Base-by-base conservation (phyloP, 306 rosid species). In the Sesbania bispinosa region DNA sequence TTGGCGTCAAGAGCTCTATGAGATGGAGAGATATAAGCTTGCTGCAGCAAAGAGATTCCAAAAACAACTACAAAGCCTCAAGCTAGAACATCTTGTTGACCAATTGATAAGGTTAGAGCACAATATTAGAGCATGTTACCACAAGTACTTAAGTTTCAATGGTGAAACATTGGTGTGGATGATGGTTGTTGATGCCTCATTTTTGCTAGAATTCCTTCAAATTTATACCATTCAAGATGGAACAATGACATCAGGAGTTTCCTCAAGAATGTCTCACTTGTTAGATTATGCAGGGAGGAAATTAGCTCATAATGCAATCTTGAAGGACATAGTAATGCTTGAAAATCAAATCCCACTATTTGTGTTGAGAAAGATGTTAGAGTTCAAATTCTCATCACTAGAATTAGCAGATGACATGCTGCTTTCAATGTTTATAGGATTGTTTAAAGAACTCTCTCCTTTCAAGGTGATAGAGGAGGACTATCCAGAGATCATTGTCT, bases 301-400 rank as follows among this genome's bases (percentile, higher is more conserved):
- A 61, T 67, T 85, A 24, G 89, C 78, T 3, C 89, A 90, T 32
- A 85, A 90, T 75, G 83, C 83, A 67, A 85, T 85, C 58, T 85
- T 90, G 36, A 87, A 85, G 77, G 98, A 93, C 53, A 60, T 88
- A 35, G 53, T 88, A 23, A 90, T 87, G 97, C 92, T 93, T 21
- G 98, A 93, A 74, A 90, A 93, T 47, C 97, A 88, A 79, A 84
- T 93, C 13, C 98, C 98, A 16, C 3, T 88, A 3, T 81, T 90
- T 79, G 83, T 90, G n/a, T 51, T 87, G 84, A 87, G 96, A 67
- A 90, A 88, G 54, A 70, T 85, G 82, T 69, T 93, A 72, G 89
- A 88, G 67, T 78, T 85, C 62, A 86, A 71, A 51, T 81, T 81
- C 43, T 46, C 87, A 2, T 76, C 87, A 2, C 60, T 64, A 4